Evolutionary conservation across 2,329 filamentous ascomycete genomes (phyloP).

Genomic region (Colletotrichum sp.): DNA sequence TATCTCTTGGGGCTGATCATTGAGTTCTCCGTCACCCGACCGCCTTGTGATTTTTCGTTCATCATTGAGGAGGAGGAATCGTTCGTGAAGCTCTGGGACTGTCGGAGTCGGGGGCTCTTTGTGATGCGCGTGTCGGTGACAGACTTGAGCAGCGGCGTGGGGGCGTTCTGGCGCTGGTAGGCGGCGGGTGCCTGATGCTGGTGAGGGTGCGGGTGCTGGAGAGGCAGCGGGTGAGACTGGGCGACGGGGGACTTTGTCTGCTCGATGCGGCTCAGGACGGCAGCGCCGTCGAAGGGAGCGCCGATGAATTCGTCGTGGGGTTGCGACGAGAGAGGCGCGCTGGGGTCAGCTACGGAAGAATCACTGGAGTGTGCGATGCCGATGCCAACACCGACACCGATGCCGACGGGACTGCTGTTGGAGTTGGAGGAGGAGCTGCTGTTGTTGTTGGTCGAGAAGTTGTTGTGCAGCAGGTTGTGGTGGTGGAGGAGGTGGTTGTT

Average conservation of each 20-base stretch:
- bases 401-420: slow-evolving; percentile 25
- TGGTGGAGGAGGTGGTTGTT: background rate
- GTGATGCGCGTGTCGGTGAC: slow-evolving; percentile 58
- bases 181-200: slow-evolving; percentile 22
- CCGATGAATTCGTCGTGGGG: slow-evolving; percentile 66
- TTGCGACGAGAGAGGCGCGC: slow-evolving; percentile 32
- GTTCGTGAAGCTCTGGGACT: slow-evolving; percentile 69
- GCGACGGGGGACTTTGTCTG: slow-evolving; percentile 47
- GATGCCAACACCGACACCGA: slow-evolving; percentile 21
- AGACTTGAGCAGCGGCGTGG: slow-evolving; percentile 49
- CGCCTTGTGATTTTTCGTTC: slow-evolving; percentile 44
- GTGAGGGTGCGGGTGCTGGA: slow-evolving; percentile 23
- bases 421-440: slow-evolving; percentile 10
- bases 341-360: slow-evolving; percentile 36
- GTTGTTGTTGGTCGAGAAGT: slow-evolving; percentile 10
- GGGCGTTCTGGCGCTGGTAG: slow-evolving; percentile 32
- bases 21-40: slow-evolving; percentile 43
- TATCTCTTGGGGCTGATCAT: slow-evolving; percentile 70
- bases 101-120: slow-evolving; percentile 63
- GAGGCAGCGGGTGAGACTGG: slow-evolving; percentile 16
- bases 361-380: slow-evolving; percentile 23
- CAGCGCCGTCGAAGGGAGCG: slow-evolving; percentile 68
- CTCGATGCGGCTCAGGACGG: slow-evolving; percentile 66
- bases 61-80: slow-evolving; percentile 56
- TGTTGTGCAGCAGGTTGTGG: background rate